Conservation (phyloP, 2,329 filamentous ascomycete species). For the Rhynchosporium agropyri region DNA sequence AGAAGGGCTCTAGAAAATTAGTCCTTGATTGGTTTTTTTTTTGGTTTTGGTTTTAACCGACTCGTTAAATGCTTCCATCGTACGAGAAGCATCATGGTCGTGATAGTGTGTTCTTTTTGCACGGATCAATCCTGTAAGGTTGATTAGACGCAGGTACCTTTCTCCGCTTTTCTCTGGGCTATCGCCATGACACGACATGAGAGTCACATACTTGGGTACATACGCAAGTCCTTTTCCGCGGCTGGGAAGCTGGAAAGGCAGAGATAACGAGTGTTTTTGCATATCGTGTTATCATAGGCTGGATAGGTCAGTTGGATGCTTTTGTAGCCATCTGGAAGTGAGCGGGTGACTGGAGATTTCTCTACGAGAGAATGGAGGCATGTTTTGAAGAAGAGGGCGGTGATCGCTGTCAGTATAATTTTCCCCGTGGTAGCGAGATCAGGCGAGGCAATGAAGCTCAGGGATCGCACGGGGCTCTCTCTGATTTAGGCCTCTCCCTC, state of each 20-base stretch:
- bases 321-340: too few species aligned
- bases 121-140: background rate
- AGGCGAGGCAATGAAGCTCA: slow-evolving; percentile 2
- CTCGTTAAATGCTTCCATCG: too few species aligned
- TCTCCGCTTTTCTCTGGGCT: background rate
- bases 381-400: background rate
- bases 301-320: background rate
- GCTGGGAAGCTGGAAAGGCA: background rate
- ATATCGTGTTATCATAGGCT: slow-evolving; percentile 5
- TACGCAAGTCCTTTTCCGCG: background rate
- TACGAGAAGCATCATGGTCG: background rate
- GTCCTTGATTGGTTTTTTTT: too few species aligned
- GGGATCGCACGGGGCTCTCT: background rate
- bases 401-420: background rate
- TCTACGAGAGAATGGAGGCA: too few species aligned
- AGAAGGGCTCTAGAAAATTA: too few species aligned
- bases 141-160: background rate
- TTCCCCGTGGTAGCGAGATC: background rate
- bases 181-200: background rate
- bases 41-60: too few species aligned
- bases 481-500: background rate
- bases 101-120: background rate
- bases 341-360: too few species aligned
- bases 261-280: background rate
- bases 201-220: background rate